phyloP scores from a whole-genome alignment of 306 rosid genomes.

The Vicia faba region DNA sequence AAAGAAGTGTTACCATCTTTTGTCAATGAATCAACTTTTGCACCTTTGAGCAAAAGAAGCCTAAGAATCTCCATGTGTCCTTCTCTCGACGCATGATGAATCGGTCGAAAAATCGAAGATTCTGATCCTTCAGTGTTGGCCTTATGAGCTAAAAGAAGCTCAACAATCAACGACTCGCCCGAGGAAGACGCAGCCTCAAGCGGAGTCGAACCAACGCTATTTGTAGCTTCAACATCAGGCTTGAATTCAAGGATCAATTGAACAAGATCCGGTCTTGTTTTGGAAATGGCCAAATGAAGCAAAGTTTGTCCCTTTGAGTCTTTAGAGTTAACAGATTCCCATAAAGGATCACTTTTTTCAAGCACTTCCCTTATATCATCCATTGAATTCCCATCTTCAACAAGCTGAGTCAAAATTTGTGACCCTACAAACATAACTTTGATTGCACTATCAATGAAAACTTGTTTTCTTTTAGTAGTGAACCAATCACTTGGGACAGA shows the following conservation, averaged over 20 bases:
- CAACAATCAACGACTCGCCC: slow-evolving; percentile 64
- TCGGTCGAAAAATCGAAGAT: slow-evolving; percentile 52
- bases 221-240: slow-evolving; percentile 58
- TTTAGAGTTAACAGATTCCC: slow-evolving; percentile 56
- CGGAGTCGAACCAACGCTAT: slow-evolving; percentile 53
- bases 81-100: slow-evolving; percentile 57
- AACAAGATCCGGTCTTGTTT: slow-evolving; percentile 62
- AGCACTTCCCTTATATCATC: slow-evolving; percentile 68
- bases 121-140: slow-evolving; percentile 63
- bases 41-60: slow-evolving; percentile 70
- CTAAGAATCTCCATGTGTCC: slow-evolving; percentile 77
- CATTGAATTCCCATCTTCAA: slow-evolving; percentile 57
- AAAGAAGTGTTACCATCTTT: slow-evolving; percentile 74
- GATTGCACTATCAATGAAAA: slow-evolving; percentile 73
- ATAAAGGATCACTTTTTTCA: slow-evolving; percentile 60
- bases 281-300: slow-evolving; percentile 62
- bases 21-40: slow-evolving; percentile 52
- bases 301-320: slow-evolving; percentile 62
- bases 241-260: slow-evolving; percentile 73
- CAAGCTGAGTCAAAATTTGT: slow-evolving; percentile 53
- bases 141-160: slow-evolving; percentile 67
- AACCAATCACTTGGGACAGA: slow-evolving; percentile 78
- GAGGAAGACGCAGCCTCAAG: slow-evolving; percentile 63
- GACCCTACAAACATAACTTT: slow-evolving; percentile 77
- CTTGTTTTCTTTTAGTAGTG: slow-evolving; percentile 78